Base-by-base conservation (phyloP, 1,284 basidiomycete species). In the Ceratobasidium papillatum region DNA sequence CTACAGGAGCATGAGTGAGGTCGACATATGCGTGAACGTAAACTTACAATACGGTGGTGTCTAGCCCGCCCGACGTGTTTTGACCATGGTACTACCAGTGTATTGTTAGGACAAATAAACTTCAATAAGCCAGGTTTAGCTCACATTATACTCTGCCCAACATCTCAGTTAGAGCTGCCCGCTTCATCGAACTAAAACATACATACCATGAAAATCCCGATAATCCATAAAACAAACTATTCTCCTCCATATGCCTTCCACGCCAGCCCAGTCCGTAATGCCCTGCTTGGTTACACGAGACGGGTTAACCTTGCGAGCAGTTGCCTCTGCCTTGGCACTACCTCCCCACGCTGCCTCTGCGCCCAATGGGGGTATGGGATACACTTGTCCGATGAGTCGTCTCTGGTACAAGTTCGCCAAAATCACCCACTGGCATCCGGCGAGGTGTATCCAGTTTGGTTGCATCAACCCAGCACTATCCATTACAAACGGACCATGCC, bases 161-260 rank as follows among this genome's bases (percentile, higher is more conserved):
- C 25, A 30, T 19, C 12, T 58, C n/a, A 68, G 38, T 27, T 34
- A 32, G 17, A 54, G 32, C 5, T 8, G 41, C 62, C 14, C 58
- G 27, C 58, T 41, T 14, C 27, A 27, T 36, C 3, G 19, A 22
- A 47, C 14, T 17, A 32, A 41, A 75, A 25, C 32, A 36, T 8
- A 69, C 52, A 41, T 32, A 64, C 56, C 74, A 49, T 71, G 56
- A 32, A 77, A 74, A 59, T 77, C 75, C 22, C 68, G 54, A 63
- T 77, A 77, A 62, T 77, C 75, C 75, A 76, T 75, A 34, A 77
- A 77, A 54, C 76, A 75, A n/a, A 77, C 66, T 27, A 77, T 56
- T 30, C 76, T 27, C 34, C 68, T 71, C 76, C 76, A 77, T 14
- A 56, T 62, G 1, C 76, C 76, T 47, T 77, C 75, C n/a, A 77